phyloP scores from a whole-genome alignment of 192 early-diverging fungal genomes.

The Coemansia sp. region DNA sequence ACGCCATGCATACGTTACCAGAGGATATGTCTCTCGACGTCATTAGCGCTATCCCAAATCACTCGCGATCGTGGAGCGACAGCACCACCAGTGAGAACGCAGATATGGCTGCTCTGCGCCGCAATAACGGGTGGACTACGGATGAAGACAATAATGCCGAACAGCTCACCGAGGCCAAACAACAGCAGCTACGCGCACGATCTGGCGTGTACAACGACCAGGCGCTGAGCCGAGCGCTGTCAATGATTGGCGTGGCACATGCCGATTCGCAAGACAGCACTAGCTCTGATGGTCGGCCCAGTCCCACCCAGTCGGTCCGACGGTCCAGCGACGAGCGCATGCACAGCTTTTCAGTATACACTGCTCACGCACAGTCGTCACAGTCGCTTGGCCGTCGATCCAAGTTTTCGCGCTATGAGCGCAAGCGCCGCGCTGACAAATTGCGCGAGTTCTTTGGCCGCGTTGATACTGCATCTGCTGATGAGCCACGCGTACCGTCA shows the following conservation, averaged over 20 bases:
- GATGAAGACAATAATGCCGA: background rate
- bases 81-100: background rate
- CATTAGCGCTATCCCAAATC: background rate
- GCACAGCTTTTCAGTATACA: constrained; percentile 22
- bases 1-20: constrained; percentile 19
- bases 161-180: background rate
- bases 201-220: constrained; percentile 23
- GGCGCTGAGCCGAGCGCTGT: constrained; percentile 39
- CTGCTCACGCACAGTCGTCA: constrained; percentile 13
- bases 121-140: constrained; percentile 9
- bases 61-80: constrained; percentile 29
- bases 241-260: constrained; percentile 53
- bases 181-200: background rate
- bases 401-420: constrained; percentile 26
- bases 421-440: constrained; percentile 53
- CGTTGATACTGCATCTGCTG: background rate
- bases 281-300: background rate
- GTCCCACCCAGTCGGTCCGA: background rate
- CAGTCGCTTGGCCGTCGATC: constrained; percentile 9
- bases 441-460: constrained; percentile 59
- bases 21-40: background rate
- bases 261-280: constrained; percentile 31
- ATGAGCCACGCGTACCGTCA: background rate
- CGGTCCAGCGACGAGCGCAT: constrained; percentile 5
- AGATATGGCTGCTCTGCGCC: background rate